These are phyloP conservation scores for Salix koriyanagi DNA, from an alignment of 345 rosid species.

Conservation along the genomic window DNA sequence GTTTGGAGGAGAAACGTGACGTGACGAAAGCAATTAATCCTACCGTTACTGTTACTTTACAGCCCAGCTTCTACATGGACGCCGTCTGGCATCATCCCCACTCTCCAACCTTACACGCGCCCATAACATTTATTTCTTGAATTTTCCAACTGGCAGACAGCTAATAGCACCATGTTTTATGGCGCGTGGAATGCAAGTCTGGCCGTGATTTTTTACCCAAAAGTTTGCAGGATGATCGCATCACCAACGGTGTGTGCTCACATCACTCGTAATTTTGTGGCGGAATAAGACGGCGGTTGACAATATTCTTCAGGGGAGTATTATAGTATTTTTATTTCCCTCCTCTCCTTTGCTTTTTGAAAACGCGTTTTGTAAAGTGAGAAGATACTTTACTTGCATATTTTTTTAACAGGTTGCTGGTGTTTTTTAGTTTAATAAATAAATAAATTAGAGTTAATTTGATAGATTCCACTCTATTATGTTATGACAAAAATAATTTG, in stretches of 20 bases:
- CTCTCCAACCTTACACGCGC: neutral
- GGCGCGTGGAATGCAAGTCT: neutral
- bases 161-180: neutral
- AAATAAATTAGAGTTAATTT: too few species aligned
- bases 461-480: too few species aligned
- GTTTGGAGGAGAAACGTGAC: neutral
- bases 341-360: neutral
- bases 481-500: too few species aligned
- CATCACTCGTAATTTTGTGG: neutral
- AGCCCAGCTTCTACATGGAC: neutral
- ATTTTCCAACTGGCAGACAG: neutral
- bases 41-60: slow-evolving; percentile 14
- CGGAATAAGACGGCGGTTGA: slow-evolving; percentile 11
- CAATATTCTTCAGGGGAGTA: neutral
- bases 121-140: neutral
- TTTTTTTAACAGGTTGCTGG: too few species aligned
- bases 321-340: neutral
- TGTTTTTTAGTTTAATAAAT: too few species aligned
- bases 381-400: too few species aligned
- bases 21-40: neutral
- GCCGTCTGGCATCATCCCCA: neutral
- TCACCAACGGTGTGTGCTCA: neutral
- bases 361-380: slow-evolving; percentile 5
- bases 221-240: neutral
- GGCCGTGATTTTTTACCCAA: neutral